These are phyloP conservation scores for Penicillium paxilli DNA, from an alignment of 495 filamentous ascomycete species.

Conservation along the genomic window DNA sequence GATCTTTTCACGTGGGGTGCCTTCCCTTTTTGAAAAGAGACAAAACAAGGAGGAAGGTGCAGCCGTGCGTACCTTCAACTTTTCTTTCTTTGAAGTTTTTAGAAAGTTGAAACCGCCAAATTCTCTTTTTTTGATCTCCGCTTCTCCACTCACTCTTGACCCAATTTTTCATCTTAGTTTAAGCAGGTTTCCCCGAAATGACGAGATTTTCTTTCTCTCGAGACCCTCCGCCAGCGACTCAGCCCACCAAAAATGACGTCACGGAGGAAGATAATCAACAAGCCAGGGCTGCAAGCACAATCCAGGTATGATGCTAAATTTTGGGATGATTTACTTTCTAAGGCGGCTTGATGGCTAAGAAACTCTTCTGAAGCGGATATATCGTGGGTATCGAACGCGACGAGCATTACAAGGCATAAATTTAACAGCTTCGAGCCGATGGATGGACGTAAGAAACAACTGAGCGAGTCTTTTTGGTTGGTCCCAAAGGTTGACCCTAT, in stretches of 20 bases:
- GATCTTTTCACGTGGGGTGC: not conserved
- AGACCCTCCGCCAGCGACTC: not conserved
- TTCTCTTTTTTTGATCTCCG: not conserved
- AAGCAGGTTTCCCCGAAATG: not conserved
- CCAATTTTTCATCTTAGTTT: not conserved
- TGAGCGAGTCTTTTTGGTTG: too few species aligned
- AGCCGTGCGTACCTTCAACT: not conserved
- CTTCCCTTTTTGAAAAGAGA: not conserved
- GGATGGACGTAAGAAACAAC: conserved; percentile 58
- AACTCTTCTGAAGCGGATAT: conserved; percentile 52
- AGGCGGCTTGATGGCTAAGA: not conserved
- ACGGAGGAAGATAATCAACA: conserved; percentile 12
- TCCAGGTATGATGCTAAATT: conserved; percentile 45
- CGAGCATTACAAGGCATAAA: conserved; percentile 63
- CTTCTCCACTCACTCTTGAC: not conserved
- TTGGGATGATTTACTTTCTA: not conserved
- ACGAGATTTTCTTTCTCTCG: not conserved
- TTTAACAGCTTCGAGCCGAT: conserved; percentile 66
- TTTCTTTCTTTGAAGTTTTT: too few species aligned
- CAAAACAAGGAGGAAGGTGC: not conserved
- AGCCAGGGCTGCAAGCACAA: conserved; percentile 50
- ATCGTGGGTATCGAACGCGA: conserved; percentile 69
- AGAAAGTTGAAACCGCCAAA: not conserved
- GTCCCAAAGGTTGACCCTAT: too few species aligned
- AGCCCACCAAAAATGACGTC: conserved; percentile 24